These are phyloP conservation scores for Pichia nakasei DNA, from an alignment of 805 yeast species.

Conservation along the genomic window DNA sequence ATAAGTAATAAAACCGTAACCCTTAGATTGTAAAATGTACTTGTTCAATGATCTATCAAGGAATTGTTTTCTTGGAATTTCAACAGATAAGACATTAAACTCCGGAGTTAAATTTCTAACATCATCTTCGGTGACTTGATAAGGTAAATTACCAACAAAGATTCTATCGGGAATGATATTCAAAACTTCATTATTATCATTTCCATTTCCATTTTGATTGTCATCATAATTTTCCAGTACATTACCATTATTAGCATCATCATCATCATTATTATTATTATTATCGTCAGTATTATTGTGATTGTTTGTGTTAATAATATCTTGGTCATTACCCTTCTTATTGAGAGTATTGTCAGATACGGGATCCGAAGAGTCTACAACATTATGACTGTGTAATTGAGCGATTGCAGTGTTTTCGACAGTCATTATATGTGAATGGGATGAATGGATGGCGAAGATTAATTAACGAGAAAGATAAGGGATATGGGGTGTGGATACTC, in stretches of 20 bases:
- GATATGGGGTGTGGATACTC: too few species aligned
- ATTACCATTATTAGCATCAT: neutral
- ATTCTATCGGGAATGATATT: slow-evolving; percentile 35
- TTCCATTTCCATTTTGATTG: too few species aligned
- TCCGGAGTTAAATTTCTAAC: slow-evolving; percentile 32
- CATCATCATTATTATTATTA: neutral
- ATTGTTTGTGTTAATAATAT: neutral
- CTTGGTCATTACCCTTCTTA: neutral
- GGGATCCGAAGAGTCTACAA: too few species aligned
- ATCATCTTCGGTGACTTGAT: slow-evolving; percentile 36
- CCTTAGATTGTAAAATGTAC: slow-evolving; percentile 21
- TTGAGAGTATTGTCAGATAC: too few species aligned
- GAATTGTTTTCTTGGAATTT: slow-evolving; percentile 24
- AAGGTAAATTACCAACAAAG: slow-evolving; percentile 38
- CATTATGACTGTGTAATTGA: neutral
- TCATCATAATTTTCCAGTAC: neutral
- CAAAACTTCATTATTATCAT: slow-evolving; percentile 2
- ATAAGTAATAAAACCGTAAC: slow-evolving; percentile 47
- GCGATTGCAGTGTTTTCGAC: neutral
- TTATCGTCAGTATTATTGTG: neutral
- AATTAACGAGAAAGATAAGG: too few species aligned
- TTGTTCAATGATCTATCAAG: slow-evolving; percentile 18
- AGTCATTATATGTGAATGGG: slow-evolving; percentile 1
- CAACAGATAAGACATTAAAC: slow-evolving; percentile 26
- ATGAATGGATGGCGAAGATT: too few species aligned